phyloP scores from a whole-genome alignment of 345 rosid genomes.

The Eucalyptus regnans region DNA sequence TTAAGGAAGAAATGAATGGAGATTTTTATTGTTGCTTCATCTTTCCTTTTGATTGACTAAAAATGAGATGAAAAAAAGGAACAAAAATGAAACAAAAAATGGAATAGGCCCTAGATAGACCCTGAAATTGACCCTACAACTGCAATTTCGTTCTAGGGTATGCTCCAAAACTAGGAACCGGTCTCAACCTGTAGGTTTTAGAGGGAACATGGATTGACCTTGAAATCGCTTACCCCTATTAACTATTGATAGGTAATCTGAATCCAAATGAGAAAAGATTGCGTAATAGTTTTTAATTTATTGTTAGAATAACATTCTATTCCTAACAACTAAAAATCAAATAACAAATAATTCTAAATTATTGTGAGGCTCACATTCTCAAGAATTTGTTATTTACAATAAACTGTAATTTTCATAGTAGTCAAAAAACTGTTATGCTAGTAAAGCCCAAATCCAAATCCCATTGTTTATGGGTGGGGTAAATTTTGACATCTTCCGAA shows the following conservation, averaged over 20 bases:
- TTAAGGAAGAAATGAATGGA: neutral
- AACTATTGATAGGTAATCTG: neutral
- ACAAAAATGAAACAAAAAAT: neutral
- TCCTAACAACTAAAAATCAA: too few relatives aligned
- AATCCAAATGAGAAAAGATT: neutral
- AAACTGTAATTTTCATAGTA: too few relatives aligned
- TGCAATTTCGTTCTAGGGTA: neutral
- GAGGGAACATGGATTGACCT: neutral
- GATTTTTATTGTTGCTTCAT: neutral
- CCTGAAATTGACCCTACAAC: neutral
- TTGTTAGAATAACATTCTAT: too few relatives aligned
- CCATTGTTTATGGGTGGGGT: neutral
- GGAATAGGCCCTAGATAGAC: neutral
- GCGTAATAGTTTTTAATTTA: too few relatives aligned
- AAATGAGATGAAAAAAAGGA: neutral
- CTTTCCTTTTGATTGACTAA: neutral
- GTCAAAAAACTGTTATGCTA: too few relatives aligned
- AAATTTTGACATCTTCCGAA: neutral
- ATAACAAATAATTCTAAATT: too few relatives aligned
- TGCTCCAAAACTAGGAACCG: neutral
- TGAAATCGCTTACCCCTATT: neutral
- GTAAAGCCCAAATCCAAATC: neutral
- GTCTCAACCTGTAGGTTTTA: neutral
- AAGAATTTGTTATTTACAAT: too few relatives aligned
- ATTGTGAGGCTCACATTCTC: accelerated